Conservation (phyloP, 805 yeast genomes). For the Lachancea waltii region DNA sequence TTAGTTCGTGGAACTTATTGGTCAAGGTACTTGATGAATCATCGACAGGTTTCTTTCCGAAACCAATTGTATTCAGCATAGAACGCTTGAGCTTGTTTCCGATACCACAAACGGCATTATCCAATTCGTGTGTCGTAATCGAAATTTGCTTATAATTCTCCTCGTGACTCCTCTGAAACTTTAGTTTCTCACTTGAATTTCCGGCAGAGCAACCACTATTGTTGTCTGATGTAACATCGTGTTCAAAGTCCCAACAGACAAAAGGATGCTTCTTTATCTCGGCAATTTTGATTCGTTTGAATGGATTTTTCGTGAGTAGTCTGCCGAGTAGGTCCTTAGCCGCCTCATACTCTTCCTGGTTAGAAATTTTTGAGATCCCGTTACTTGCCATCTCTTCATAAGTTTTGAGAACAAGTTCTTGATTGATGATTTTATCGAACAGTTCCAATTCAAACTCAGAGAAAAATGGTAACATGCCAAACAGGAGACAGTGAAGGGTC, state of each 20-base stretch:
- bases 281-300: slow-evolving; percentile 55
- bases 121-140: slow-evolving; percentile 61
- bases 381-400: slow-evolving; percentile 22
- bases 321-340: slow-evolving; percentile 52
- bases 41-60: not conserved
- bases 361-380: slow-evolving; percentile 28
- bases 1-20: slow-evolving; percentile 1
- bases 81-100: slow-evolving; percentile 52
- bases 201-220: not conserved
- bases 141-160: slow-evolving; percentile 41
- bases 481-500: slow-evolving; percentile 78
- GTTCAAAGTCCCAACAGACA: slow-evolving; percentile 38
- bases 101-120: slow-evolving; percentile 76
- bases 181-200: slow-evolving; percentile 17
- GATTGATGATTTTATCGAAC: slow-evolving; percentile 71
- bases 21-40: not conserved
- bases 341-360: slow-evolving; percentile 37
- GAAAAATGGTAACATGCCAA: slow-evolving; percentile 84
- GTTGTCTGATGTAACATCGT: slow-evolving; percentile 7
- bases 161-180: slow-evolving; percentile 26
- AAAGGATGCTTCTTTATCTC: slow-evolving; percentile 79
- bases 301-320: slow-evolving; percentile 66
- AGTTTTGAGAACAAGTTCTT: slow-evolving; percentile 52
- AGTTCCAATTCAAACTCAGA: slow-evolving; percentile 66
- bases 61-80: slow-evolving; percentile 8